phyloP scores from a whole-genome alignment of 2,329 filamentous ascomycete genomes.

The Karstenula rhodostoma region DNA sequence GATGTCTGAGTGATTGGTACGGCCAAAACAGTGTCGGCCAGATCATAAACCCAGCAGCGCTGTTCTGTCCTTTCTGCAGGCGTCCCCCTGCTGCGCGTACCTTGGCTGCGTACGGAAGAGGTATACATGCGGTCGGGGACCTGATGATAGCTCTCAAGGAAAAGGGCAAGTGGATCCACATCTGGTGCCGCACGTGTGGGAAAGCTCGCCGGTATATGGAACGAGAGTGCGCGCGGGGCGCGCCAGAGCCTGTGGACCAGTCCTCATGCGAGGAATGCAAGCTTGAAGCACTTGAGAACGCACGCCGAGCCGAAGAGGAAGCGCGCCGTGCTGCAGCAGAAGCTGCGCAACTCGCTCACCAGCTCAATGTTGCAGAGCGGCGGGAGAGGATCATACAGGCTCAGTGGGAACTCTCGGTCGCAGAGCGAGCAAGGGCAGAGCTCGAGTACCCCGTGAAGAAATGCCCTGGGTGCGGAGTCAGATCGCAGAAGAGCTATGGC shows the following conservation, averaged over 20 bases:
- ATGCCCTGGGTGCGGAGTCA: slow-evolving; percentile 48
- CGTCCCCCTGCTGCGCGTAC: slow-evolving; percentile 52
- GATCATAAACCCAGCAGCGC: slow-evolving; percentile 59
- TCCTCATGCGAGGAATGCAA: slow-evolving; percentile 56
- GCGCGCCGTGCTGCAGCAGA: slow-evolving; percentile 14
- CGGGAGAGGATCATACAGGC: background rate
- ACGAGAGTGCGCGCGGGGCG: slow-evolving; percentile 55
- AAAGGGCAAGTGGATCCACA: slow-evolving; percentile 57
- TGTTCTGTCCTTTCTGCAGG: slow-evolving; percentile 61
- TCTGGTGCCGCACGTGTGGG: slow-evolving; percentile 57
- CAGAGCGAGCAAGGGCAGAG: slow-evolving; percentile 25
- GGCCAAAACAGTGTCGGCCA: slow-evolving; percentile 55
- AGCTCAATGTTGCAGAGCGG: background rate
- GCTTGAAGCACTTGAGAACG: slow-evolving; percentile 24
- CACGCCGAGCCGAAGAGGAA: slow-evolving; percentile 22
- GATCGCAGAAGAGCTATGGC: slow-evolving; percentile 49
- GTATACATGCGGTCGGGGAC: slow-evolving; percentile 49
- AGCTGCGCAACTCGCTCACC: slow-evolving; percentile 8
- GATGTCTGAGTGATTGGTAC: slow-evolving; percentile 57
- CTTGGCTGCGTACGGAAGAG: slow-evolving; percentile 48
- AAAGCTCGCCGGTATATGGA: slow-evolving; percentile 54
- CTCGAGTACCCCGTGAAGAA: slow-evolving; percentile 42
- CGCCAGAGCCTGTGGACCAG: slow-evolving; percentile 45
- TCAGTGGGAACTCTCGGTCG: slow-evolving; percentile 7
- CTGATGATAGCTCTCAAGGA: slow-evolving; percentile 52